A percentile compares a stretch with the other conserved stretches of the same genome.
These are phyloP conservation scores for Tricladium varicosporioides DNA, from an alignment of 2,329 filamentous ascomycete genomes.

Conservation along the genomic window DNA sequence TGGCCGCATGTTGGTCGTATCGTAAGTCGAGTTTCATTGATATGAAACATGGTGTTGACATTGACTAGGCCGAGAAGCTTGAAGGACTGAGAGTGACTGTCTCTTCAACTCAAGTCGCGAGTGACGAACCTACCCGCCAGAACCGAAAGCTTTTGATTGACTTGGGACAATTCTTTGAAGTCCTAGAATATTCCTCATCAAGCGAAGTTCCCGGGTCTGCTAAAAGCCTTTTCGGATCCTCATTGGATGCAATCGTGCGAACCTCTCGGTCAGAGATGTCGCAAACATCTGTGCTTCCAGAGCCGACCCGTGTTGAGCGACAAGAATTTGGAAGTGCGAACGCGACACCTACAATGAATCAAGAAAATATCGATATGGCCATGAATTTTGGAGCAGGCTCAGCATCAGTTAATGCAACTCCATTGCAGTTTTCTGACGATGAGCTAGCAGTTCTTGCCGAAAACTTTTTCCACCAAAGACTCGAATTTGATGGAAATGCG, in stretches of 20 bases:
- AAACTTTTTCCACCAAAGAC: slow-evolving; percentile 45
- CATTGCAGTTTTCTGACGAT: slow-evolving; percentile 36
- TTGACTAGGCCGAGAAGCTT: slow-evolving; percentile 40
- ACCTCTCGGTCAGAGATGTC: slow-evolving; percentile 38
- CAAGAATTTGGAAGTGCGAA: slow-evolving; percentile 27
- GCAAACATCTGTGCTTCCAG: slow-evolving; percentile 42
- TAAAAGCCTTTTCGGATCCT: slow-evolving; percentile 41
- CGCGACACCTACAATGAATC: slow-evolving; percentile 23
- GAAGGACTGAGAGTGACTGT: slow-evolving; percentile 43
- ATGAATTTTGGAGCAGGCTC: neutral
- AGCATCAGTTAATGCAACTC: neutral
- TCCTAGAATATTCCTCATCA: slow-evolving; percentile 45
- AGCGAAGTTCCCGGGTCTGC: slow-evolving; percentile 37
- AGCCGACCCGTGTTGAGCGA: slow-evolving; percentile 40
- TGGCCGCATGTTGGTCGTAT: slow-evolving; percentile 46
- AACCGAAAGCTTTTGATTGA: slow-evolving; percentile 42
- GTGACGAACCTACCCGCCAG: slow-evolving; percentile 26
- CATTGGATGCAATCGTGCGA: slow-evolving; percentile 34
- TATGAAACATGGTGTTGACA: no score
- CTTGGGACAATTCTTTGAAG: slow-evolving; percentile 47
- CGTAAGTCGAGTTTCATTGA: slow-evolving; percentile 29
- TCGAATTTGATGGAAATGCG: slow-evolving; percentile 20
- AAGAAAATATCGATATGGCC: slow-evolving; percentile 7
- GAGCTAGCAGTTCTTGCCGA: slow-evolving; percentile 46
- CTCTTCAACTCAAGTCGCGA: slow-evolving; percentile 40